Conservation (phyloP, 2,329 filamentous ascomycete genomes). For the Aspergillus pseudoglaucus region DNA sequence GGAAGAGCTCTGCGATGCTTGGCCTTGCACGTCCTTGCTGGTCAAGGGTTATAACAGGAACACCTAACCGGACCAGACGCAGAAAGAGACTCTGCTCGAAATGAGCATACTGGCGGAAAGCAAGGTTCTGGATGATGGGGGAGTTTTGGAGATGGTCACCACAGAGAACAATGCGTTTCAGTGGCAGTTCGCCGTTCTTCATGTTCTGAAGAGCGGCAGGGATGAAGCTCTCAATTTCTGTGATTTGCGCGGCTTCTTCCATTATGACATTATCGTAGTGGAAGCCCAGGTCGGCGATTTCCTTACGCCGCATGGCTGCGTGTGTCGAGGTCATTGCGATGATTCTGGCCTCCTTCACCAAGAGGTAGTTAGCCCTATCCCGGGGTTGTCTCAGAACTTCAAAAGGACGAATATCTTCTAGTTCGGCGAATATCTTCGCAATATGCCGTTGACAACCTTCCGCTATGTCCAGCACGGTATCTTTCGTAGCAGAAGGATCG, state of each 20-base stretch:
- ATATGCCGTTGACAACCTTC: slow-evolving; percentile 85
- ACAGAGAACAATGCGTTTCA: slow-evolving; percentile 85
- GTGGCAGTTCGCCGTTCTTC: slow-evolving; percentile 61
- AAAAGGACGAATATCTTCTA: slow-evolving; percentile 90
- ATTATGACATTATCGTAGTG: slow-evolving; percentile 97
- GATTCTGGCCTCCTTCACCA: slow-evolving; percentile 93
- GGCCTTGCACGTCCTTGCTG: slow-evolving; percentile 88
- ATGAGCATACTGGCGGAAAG: slow-evolving; percentile 91
- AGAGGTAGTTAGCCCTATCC: slow-evolving; percentile 92
- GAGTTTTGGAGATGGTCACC: slow-evolving; percentile 97
- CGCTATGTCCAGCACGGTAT: slow-evolving; percentile 66
- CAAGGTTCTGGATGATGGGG: slow-evolving; percentile 87
- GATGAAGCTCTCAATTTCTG: slow-evolving; percentile 94
- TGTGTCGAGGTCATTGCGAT: slow-evolving; percentile 99
- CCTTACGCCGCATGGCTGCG: slow-evolving; percentile 84
- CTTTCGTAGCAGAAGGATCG: slow-evolving; percentile 57
- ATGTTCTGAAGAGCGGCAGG: slow-evolving; percentile 86
- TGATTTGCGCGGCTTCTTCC: slow-evolving; percentile 98
- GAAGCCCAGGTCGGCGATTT: slow-evolving; percentile 88
- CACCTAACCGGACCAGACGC: slow-evolving; percentile 79
- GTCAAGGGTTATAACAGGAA: slow-evolving; percentile 84
- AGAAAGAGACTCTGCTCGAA: slow-evolving; percentile 94
- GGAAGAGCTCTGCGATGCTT: slow-evolving; percentile 81
- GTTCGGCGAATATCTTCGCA: slow-evolving; percentile 79
- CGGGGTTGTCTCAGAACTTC: slow-evolving; percentile 83